Evolutionary conservation across 345 rosid genomes (phyloP).

Genomic region (Camelina hispida): DNA sequence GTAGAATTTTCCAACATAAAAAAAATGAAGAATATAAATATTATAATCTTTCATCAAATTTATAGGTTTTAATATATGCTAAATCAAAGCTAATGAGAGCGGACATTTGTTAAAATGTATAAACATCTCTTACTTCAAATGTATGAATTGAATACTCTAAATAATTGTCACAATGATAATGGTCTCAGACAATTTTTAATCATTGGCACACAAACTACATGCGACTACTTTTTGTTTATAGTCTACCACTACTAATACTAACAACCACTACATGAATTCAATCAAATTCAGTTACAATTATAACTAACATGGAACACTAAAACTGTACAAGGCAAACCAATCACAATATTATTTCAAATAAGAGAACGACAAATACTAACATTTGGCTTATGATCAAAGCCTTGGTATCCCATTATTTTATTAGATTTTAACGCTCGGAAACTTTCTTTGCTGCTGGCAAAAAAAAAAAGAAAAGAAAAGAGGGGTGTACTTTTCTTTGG

Average conservation of each 20-base stretch:
- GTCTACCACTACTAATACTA: background rate
- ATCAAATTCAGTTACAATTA: background rate
- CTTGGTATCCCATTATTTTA: background rate
- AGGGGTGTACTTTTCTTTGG: background rate
- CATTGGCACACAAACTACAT: background rate
- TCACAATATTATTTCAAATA: background rate
- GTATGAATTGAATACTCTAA: too few species aligned
- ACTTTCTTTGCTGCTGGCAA: background rate
- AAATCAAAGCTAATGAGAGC: too few species aligned
- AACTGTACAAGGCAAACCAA: too few species aligned
- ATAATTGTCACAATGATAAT: too few species aligned
- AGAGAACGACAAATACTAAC: background rate
- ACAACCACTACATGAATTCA: background rate
- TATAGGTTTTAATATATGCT: too few species aligned
- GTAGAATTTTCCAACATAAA: too few species aligned
- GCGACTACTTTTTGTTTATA: background rate
- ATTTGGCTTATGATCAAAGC: background rate
- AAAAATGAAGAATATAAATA: too few species aligned
- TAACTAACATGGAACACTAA: too few species aligned
- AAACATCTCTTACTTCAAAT: too few species aligned
- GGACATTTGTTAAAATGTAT: too few species aligned
- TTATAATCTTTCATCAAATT: too few species aligned
- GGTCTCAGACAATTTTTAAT: background rate
- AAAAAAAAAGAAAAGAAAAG: too few species aligned
- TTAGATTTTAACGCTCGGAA: background rate